Evolutionary conservation across 176 grass and related monocot genomes (phyloP), one percentile per base, ranked within the genome.

Genomic region (Musa acuminata): DNA sequence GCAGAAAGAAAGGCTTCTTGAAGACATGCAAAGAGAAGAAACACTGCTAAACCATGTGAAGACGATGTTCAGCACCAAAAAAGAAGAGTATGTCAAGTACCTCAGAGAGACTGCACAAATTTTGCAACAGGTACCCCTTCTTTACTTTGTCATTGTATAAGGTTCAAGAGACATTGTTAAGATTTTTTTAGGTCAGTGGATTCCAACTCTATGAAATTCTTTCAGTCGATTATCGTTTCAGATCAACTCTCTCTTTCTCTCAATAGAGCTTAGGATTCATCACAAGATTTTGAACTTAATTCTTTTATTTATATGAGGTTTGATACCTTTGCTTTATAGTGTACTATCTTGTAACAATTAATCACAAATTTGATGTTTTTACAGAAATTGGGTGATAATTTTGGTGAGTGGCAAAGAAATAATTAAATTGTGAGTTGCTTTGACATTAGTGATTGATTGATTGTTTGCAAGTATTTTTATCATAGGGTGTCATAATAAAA

Each of bases 1-100:
- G 93, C 80, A 83, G 76, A 88, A 80, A 76, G 93, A 96, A 76
- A 96, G 83, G 73, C 69, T 90, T 63, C 55, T 79, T 74, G 87
- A 96, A 87, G 93, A 90, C 81, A 74, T 81, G 58, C 89, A 86
- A 87, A 87, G 87, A 73, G 79, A 96, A 86, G 93, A 86, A 80
- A 84, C 75, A 78, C 68, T 96, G 72, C 72, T 92, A 70, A 85
- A 71, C 11, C 53, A 82, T 60, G 83, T 19, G 27, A 90, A 92
- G 78, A 72, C 71, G 51, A 86, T 80, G 77, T 92, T 90, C 50
- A 69, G 17, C 55, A 69, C 67, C 74, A 74, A 90, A 81, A 96
- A 90, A 82, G 72, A 90, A 73, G 81, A 96, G 72, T 52, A 87
- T 77, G 59, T 80, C 68, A 76, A 81, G 25, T 88, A 87, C 80